These are phyloP conservation scores for Fusarium zealandicum DNA, from an alignment of 2,329 filamentous ascomycete species.

Conservation along the genomic window DNA sequence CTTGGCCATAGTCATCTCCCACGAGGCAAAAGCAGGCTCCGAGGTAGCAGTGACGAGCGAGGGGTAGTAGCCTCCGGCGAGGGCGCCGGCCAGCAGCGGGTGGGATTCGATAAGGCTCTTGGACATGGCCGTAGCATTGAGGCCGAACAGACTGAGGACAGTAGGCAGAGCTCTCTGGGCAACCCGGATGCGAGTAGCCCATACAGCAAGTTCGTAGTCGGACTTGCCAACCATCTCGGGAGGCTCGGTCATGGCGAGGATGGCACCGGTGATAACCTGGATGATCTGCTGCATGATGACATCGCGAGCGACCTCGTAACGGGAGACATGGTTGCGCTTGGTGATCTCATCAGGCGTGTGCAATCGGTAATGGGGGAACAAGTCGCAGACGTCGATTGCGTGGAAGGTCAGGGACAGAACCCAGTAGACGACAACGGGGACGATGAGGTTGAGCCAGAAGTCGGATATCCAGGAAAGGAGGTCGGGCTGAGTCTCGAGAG, in stretches of 20 bases:
- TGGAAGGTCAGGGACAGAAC: conserved; percentile 85
- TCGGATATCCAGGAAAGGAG: conserved; percentile 83
- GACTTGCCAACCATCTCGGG: conserved; percentile 78
- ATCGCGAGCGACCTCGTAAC: conserved; percentile 87
- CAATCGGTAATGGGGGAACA: conserved; percentile 89
- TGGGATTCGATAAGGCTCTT: conserved; percentile 76
- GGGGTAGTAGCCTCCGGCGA: conserved; percentile 85
- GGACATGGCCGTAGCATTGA: conserved; percentile 78
- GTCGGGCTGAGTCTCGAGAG: conserved; percentile 71
- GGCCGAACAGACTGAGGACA: conserved; percentile 73
- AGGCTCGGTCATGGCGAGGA: conserved; percentile 75
- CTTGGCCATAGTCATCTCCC: conserved; percentile 80
- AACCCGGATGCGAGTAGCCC: conserved; percentile 83
- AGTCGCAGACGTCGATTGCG: conserved; percentile 81
- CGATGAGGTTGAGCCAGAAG: conserved; percentile 75
- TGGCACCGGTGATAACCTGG: conserved; percentile 75
- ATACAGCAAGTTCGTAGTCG: conserved; percentile 86
- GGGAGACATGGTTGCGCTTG: conserved; percentile 84
- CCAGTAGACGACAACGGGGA: conserved; percentile 91
- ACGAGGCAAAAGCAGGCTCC: conserved; percentile 78
- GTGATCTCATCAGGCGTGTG: conserved; percentile 93
- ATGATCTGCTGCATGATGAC: conserved; percentile 92
- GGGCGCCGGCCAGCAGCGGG: conserved; percentile 75
- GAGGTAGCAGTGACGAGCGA: conserved; percentile 67
- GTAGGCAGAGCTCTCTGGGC: conserved; percentile 80